A percentile compares a stretch with the other conserved stretches of the same genome.
phyloP scores from a whole-genome alignment of 495 filamentous ascomycete species.

The Daldinia childiae region DNA sequence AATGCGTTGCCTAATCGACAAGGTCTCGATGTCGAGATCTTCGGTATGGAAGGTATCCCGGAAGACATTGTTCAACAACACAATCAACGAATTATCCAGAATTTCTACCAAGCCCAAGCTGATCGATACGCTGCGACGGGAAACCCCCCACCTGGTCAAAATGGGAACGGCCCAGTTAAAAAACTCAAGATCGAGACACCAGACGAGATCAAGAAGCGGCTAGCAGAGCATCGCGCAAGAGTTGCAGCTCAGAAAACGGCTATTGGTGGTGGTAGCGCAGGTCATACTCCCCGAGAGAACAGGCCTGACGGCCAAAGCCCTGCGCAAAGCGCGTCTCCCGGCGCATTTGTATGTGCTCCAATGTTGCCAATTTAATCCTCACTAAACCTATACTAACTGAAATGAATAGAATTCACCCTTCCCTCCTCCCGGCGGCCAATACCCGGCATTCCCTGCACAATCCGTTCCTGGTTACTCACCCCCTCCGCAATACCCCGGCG shows the following conservation, averaged over 20 bases:
- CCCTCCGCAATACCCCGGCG: constrained; percentile 48
- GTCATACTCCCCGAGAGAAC: constrained; percentile 66
- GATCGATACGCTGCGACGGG: constrained; percentile 84
- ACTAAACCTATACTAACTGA: constrained; percentile 8
- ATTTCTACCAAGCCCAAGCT: constrained; percentile 84
- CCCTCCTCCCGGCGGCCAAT: constrained; percentile 52
- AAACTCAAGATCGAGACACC: constrained; percentile 81
- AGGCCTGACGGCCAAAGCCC: constrained; percentile 64
- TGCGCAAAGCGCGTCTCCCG: constrained; percentile 62
- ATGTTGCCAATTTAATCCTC: background rate
- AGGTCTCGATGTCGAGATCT: constrained; percentile 91
- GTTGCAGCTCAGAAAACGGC: constrained; percentile 66
- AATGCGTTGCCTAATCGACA: constrained; percentile 88
- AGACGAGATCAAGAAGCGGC: constrained; percentile 80
- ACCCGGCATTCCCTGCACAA: constrained; percentile 47
- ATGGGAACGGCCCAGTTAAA: constrained; percentile 68
- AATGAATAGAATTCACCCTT: constrained; percentile 51
- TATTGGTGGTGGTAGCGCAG: constrained; percentile 65
- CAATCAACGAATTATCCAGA: constrained; percentile 81
- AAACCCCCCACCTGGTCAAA: constrained; percentile 74
- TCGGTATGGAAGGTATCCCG: constrained; percentile 97
- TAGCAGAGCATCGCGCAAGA: constrained; percentile 82
- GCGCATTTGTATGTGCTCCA: constrained; percentile 62
- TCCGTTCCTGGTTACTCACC: constrained; percentile 47
- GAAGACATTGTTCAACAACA: constrained; percentile 83